Evolutionary conservation across 805 yeast genomes (phyloP), one percentile per base, ranked within the genome.

Genomic region (Cyberlindnera veronae): DNA sequence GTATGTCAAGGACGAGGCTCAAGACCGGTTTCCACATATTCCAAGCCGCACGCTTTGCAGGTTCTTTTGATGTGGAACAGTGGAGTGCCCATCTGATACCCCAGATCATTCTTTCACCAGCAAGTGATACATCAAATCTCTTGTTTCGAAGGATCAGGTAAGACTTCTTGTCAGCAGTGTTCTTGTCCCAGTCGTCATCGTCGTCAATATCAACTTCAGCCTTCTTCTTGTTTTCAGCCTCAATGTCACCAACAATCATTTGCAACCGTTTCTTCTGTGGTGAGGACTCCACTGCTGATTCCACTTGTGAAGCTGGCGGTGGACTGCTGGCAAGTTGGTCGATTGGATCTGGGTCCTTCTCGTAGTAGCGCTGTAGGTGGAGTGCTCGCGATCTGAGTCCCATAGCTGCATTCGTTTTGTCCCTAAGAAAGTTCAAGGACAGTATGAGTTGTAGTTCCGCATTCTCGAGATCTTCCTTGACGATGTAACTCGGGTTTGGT

Each of bases 81-180:
- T 51, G 50, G 21, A 63, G 41, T 0, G 57, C 60, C 66, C 66
- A 63, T 24, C 48, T 33, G 12, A 60, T 49, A 2, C 55, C 61
- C 5, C 39, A 40, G 62, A 66, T 57, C 3, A 60, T 46, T 14
- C 36, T 48, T 4, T 46, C 49, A 4, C 40, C 38, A 13, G 44
- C 32, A 14, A 60, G 36, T 4, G 50, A 51, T 13, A 46, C 42
- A 37, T 56, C 57, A 28, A 62, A 50, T 34, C 60, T 46, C 15
- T 50, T 49, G 32, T 58, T 55, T 32, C 39, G 46, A 17, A 60
- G 33, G 11, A 62, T 49, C 13, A 41, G 48, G 3, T 44, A 44
- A 0, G 61, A 40, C 16, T 51, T 54, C 21, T 23, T 41, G 10
- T 51, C 53, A 3, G 51, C 35, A 3, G 46, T 33, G 21, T 30